Base-by-base conservation (phyloP, 495 filamentous ascomycete species). In the Hypomontagnella monticulosa region DNA sequence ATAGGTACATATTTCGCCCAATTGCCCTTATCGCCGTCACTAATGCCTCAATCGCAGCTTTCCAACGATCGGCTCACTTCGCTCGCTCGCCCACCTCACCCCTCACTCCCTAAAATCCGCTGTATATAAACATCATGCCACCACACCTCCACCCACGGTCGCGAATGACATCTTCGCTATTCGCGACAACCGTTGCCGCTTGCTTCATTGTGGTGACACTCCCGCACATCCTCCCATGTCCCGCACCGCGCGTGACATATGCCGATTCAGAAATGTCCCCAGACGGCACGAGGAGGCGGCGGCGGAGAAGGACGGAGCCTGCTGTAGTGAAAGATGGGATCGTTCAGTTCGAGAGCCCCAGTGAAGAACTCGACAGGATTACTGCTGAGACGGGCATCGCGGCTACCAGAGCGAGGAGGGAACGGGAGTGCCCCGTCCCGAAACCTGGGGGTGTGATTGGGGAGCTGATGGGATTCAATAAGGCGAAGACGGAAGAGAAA, bases 171-270 rank as follows among this genome's bases (percentile, higher is more conserved):
- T 91, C 88, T 47, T 92, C 93, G 20, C 89, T 99, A 23, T 99
- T 99, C 80, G 91, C 92, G 44, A 91, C 89, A n/a, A 97, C 93
- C n/a, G 83, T 97, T 34, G 80, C 90, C n/a, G 86, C 91, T 18
- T 92, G 89, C 64, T 96, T 99, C 73, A 83, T 97, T 65, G 92
- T 97, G 57, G 95, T 99, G 61, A 91, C 85, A 40, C 81, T 97
- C 49, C 95, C 95, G 20, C 95, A 99, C 71, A 71, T 96, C n/a
- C 84, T 99, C 43, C 95, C 95, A 0, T 99, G 95, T 76, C 95
- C 95, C 4, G 89, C 91, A 49, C 90, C 90, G n/a, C 84, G 89
- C 60, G 81, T 87, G 37, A 86, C 88, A 32, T 88, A 87, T 61
- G 87, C 90, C 67, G 90, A 94, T 73, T 88, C 83, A 36, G 86